Conservation (phyloP, 148 eudicot species). For the Silene uniflora region DNA sequence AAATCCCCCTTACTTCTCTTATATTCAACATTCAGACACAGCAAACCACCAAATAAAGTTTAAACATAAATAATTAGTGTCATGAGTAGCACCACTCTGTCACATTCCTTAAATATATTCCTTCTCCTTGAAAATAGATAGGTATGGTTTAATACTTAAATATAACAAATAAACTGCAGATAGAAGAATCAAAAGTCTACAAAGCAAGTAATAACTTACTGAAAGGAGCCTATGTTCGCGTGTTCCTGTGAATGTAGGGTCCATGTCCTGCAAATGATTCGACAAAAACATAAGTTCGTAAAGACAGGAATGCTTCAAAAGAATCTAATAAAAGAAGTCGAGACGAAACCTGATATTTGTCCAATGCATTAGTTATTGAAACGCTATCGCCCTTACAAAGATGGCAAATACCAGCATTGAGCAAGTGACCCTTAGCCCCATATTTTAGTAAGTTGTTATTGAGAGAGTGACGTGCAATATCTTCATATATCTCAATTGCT, state of each 20-base stretch:
- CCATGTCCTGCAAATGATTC: constrained; percentile 44
- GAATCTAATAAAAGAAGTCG: constrained; percentile 1
- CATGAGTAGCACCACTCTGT: neutral
- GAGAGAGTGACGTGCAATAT: constrained; percentile 55
- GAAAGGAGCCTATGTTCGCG: constrained; percentile 54
- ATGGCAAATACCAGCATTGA: constrained; percentile 79
- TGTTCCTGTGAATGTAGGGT: constrained; percentile 69
- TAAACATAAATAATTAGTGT: neutral
- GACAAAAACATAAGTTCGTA: constrained; percentile 1
- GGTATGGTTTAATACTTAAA: neutral
- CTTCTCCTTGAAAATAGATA: neutral
- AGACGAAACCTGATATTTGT: constrained; percentile 53
- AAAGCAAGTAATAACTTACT: constrained; percentile 34
- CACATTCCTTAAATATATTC: neutral
- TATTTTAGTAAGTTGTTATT: constrained; percentile 54
- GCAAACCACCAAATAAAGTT: neutral
- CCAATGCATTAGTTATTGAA: constrained; percentile 60
- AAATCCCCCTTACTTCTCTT: neutral
- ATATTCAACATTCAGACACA: neutral
- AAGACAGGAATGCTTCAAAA: constrained; percentile 1
- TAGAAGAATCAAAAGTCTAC: neutral
- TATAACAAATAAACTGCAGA: neutral
- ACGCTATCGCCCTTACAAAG: constrained; percentile 67
- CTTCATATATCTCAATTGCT: constrained; percentile 68
- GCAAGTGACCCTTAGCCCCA: constrained; percentile 75